Evolutionary conservation across 2,329 filamentous ascomycete species (phyloP).

Genomic region (Paraphaeosphaeria sporulosa): DNA sequence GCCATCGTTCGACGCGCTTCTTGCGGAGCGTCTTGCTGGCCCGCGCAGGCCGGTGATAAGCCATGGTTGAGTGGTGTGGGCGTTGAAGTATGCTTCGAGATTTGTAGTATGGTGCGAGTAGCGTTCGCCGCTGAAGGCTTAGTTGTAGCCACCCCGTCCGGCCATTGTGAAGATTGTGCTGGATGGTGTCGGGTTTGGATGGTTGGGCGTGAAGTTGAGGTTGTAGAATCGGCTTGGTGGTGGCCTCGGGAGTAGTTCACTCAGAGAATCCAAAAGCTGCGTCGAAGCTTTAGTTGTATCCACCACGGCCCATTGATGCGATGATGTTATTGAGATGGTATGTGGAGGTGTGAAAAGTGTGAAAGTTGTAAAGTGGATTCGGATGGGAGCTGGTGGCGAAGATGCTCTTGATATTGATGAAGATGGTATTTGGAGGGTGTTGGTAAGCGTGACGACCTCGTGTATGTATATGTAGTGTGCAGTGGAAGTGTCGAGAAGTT

Average conservation of each 20-base stretch:
- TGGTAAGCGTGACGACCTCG: not conserved
- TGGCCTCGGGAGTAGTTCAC: slow-evolving; percentile 4
- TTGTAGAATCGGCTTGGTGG: slow-evolving; percentile 5
- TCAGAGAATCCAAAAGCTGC: not conserved
- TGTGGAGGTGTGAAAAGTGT: slow-evolving; percentile 13
- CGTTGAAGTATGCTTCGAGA: slow-evolving; percentile 14
- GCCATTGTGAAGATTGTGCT: slow-evolving; percentile 13
- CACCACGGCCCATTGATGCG: slow-evolving; percentile 44
- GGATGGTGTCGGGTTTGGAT: slow-evolving; percentile 1
- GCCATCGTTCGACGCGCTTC: slow-evolving; percentile 38
- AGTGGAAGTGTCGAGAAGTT: slow-evolving; percentile 11
- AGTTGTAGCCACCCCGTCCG: slow-evolving; percentile 27
- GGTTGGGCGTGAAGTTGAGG: slow-evolving; percentile 4
- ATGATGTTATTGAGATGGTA: slow-evolving; percentile 8
- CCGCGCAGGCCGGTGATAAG: slow-evolving; percentile 18
- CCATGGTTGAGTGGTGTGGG: slow-evolving; percentile 13
- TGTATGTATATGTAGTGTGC: not conserved
- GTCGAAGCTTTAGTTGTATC: slow-evolving; percentile 36
- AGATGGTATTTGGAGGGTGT: slow-evolving; percentile 9
- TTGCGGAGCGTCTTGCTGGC: slow-evolving; percentile 34
- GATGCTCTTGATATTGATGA: slow-evolving; percentile 1
- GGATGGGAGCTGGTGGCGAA: slow-evolving; percentile 4
- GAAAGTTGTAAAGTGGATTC: slow-evolving; percentile 2
- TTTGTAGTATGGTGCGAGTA: slow-evolving; percentile 18
- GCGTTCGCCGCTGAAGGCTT: slow-evolving; percentile 25